Percentiles rank a stretch among this genome's conserved stretches.
Evolutionary conservation across 345 rosid genomes (phyloP).

Genomic region (Citrus reticulata): DNA sequence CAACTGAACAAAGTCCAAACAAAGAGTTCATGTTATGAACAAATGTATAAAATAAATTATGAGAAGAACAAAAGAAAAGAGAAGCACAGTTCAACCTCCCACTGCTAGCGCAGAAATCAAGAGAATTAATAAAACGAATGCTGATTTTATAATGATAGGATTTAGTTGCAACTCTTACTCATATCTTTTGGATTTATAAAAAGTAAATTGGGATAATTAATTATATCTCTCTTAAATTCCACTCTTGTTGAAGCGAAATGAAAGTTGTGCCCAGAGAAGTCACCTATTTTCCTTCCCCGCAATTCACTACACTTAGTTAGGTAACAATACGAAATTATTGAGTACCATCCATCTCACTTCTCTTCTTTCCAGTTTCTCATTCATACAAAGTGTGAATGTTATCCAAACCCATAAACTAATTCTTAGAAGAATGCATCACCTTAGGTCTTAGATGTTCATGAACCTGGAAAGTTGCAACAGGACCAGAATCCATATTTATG

Average conservation of each 20-base stretch:
- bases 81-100: neutral
- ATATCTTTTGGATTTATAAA: neutral
- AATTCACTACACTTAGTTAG: neutral
- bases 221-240: neutral
- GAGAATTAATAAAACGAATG: neutral
- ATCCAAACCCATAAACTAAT: neutral
- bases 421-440: slow-evolving; percentile 30
- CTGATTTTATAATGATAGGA: neutral
- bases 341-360: neutral
- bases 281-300: neutral
- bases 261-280: neutral
- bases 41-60: neutral
- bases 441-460: slow-evolving; percentile 87
- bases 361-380: neutral
- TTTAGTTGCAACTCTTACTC: neutral
- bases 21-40: slow-evolving; percentile 1
- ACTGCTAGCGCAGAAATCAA: neutral
- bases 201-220: neutral
- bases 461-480: slow-evolving; percentile 86
- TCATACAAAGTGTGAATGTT: neutral
- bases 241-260: neutral
- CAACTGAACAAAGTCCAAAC: slow-evolving; percentile 37
- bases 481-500: slow-evolving; percentile 76
- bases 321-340: neutral
- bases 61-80: neutral